Evolutionary conservation across 2,329 filamentous ascomycete species (phyloP), one percentile per base, ranked within the genome.

Genomic region (Davidsoniella virescens): DNA sequence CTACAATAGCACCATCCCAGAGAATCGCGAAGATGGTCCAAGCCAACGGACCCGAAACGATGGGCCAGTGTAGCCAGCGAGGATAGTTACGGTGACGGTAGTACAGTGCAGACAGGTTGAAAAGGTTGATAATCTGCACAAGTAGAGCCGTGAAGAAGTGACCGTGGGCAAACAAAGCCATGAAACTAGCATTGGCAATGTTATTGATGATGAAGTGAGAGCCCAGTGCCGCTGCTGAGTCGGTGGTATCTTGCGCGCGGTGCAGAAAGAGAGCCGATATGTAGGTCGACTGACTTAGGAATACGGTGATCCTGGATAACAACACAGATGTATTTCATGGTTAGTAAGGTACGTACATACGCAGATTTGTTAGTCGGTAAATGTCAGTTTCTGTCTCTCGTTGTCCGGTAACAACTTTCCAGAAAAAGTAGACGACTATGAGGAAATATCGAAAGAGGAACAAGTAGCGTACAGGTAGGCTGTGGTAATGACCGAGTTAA

Each of bases 21-120:
- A 88, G 90, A 49, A 94, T 72, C 26, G 84, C 83, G 12, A 90
- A 79, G 60, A 92, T 84, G 12, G 82, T 87, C 84, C 86, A 94
- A 12, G 66, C 84, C 57, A 94, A 70, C 5, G 87, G 87, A 0
- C 80, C 84, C 14, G 82, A 81, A 18, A 87, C 78, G 42, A 80
- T 79, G 5, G 85, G 78, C 9, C 80, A 68, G 64, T 94, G 87
- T 57, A 94, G 84, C 59, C 84, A 78, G 54, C 79, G 73, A 3
- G 84, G 78, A 50, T 82, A 80, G 0, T 74, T 75, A 17, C 74
- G 73, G 67, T 93, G 82, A 55, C 82, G 79, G 75, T 90, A 87
- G 68, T 94, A 94, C 29, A 88, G 74, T 36, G 75, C 71, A 7
- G 74, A 73, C 49, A 94, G 73, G 64, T 93, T 93, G 70, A 86